Percentiles rank a stretch among this genome's conserved stretches.
Evolutionary conservation across 305 asterid species (phyloP).

Genomic region (Fraxinus baroniana): DNA sequence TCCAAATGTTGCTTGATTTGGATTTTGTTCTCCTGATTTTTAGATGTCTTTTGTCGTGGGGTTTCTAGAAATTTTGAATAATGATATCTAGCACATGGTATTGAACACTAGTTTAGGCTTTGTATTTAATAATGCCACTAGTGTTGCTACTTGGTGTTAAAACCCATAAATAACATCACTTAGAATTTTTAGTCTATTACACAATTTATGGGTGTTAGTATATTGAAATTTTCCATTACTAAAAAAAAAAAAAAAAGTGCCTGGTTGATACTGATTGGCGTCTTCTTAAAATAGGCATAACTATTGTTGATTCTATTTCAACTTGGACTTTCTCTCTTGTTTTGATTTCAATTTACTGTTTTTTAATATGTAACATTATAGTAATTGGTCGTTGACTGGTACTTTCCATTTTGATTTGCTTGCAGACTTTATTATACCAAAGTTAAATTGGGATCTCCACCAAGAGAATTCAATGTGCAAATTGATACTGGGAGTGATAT

Average conservation of each 20-base stretch:
- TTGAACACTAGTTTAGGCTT: background rate
- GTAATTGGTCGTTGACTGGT: background rate
- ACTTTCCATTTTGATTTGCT: conserved; percentile 5
- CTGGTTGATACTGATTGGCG: background rate
- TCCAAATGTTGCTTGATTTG: background rate
- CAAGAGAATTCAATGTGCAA: conserved; percentile 90
- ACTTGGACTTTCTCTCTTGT: background rate
- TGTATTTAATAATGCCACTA: background rate
- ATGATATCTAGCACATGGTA: background rate
- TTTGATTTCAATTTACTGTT: background rate
- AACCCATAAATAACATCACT: no score
- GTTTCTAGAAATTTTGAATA: background rate
- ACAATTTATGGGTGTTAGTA: background rate
- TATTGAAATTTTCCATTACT: background rate
- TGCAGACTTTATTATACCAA: conserved; percentile 80
- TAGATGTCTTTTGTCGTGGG: background rate
- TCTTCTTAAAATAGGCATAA: background rate
- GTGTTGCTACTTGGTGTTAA: background rate
- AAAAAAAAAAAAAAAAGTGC: background rate
- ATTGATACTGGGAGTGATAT: conserved; percentile 95
- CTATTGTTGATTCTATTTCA: background rate
- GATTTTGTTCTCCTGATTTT: conserved; percentile 5
- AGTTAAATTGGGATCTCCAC: conserved; percentile 93
- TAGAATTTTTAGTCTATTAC: background rate
- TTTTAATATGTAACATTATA: background rate